A percentile compares a stretch with the other conserved stretches of the same genome.
phyloP scores from a whole-genome alignment of 1,284 basidiomycete genomes.

The Acaromyces ingoldii region DNA sequence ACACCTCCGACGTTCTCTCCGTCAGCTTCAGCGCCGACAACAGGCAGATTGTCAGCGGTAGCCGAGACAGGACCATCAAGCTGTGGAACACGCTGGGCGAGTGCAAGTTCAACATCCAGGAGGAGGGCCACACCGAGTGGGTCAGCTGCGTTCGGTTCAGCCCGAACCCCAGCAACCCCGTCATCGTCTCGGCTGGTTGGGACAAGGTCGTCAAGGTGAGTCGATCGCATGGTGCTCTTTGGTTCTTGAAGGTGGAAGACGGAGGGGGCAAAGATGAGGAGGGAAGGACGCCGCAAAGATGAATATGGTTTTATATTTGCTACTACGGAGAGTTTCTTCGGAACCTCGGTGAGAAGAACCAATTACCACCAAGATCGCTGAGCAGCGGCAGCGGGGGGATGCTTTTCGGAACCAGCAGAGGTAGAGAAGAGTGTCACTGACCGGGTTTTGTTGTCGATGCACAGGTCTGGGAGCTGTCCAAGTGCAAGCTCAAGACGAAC shows the following conservation, averaged over 20 bases:
- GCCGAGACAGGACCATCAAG: constrained; percentile 93
- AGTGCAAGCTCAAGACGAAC: constrained; percentile 99
- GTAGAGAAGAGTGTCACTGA: neutral
- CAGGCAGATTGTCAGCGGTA: constrained; percentile 91
- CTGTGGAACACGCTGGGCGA: constrained; percentile 99
- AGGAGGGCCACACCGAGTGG: constrained; percentile 75
- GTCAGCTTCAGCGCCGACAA: constrained; percentile 51
- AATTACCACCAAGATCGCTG: constrained; percentile 73
- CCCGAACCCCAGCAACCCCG: constrained; percentile 95
- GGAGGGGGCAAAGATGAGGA: neutral
- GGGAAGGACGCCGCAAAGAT: constrained; percentile 5
- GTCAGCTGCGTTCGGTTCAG: constrained; percentile 99
- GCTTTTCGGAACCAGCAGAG: neutral
- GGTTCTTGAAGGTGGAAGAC: too few relatives aligned
- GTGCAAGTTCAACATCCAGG: constrained; percentile 99
- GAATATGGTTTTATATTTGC: constrained; percentile 64
- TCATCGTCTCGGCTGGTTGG: constrained; percentile 99
- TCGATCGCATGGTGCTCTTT: too few relatives aligned
- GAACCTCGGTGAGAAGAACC: constrained; percentile 64
- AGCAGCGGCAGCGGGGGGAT: constrained; percentile 53
- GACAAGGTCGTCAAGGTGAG: constrained; percentile 99
- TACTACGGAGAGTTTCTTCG: constrained; percentile 67
- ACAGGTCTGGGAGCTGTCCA: constrained; percentile 98
- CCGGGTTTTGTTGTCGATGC: neutral
- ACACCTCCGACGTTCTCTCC: constrained; percentile 94